A percentile compares a stretch with the other conserved stretches of the same genome.
These are phyloP conservation scores for Diatrype stigma DNA, from an alignment of 2,329 filamentous ascomycete species.

Conservation along the genomic window DNA sequence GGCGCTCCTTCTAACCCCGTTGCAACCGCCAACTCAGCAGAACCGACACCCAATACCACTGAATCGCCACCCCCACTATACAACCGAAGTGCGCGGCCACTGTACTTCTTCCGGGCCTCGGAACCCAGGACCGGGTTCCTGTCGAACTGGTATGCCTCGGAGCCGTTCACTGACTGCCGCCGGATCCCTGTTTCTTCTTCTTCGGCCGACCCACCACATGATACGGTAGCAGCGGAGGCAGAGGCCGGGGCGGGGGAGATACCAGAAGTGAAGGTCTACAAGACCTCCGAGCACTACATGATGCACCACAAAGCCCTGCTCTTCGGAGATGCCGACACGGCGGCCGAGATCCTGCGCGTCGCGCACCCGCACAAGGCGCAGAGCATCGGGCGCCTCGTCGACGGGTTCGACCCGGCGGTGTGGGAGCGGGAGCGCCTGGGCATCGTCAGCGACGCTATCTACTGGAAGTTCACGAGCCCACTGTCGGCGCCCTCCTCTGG, in stretches of 20 bases:
- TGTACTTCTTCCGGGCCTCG: conserved; percentile 15
- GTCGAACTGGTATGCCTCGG: conserved; percentile 12
- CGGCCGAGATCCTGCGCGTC: conserved; percentile 44
- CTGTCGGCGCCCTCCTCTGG: no score
- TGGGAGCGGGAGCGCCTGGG: conserved; percentile 49
- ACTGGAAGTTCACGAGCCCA: conserved; percentile 54
- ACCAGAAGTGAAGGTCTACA: conserved; percentile 31
- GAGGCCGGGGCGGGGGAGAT: no score
- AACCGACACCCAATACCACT: neutral
- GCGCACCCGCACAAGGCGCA: conserved; percentile 45
- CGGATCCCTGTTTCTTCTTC: neutral
- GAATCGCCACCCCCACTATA: neutral
- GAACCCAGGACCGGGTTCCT: conserved; percentile 12
- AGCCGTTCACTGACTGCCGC: conserved; percentile 16
- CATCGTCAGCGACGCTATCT: conserved; percentile 56
- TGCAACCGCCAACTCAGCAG: neutral
- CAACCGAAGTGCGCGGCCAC: neutral
- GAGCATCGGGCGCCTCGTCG: conserved; percentile 51
- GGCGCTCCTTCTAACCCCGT: neutral
- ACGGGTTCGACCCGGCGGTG: conserved; percentile 42
- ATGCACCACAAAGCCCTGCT: conserved; percentile 21
- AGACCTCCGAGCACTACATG: conserved; percentile 49
- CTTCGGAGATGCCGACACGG: conserved; percentile 35
- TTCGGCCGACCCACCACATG: neutral
- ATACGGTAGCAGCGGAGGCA: neutral